A percentile compares a stretch with the other conserved stretches of the same genome.
These are phyloP conservation scores for Sporobolomyces phaffii DNA, from an alignment of 768 basidiomycete genomes.

Conservation along the genomic window DNA sequence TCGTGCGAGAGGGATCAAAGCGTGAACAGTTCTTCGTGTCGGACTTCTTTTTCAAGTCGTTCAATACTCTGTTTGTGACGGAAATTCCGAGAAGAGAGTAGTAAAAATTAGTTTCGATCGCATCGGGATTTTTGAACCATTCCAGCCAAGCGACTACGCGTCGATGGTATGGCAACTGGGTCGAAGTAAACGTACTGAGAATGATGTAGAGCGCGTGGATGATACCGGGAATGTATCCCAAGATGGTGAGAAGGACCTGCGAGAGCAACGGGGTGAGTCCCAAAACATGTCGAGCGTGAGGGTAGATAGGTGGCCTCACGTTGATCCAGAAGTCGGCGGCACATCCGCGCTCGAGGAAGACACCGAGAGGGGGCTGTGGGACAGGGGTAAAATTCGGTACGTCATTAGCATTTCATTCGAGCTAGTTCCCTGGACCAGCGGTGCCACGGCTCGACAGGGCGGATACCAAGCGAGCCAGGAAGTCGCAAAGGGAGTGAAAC, in stretches of 20 bases:
- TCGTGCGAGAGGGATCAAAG: too few relatives aligned
- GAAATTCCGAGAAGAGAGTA: too few relatives aligned
- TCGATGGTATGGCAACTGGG: too few relatives aligned
- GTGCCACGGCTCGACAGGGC: too few relatives aligned
- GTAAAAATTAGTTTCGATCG: not conserved
- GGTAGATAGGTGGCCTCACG: slow-evolving; percentile 11
- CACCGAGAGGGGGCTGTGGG: slow-evolving; percentile 67
- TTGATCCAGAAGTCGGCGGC: slow-evolving; percentile 62
- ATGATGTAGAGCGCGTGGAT: slow-evolving; percentile 20
- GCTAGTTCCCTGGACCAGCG: too few relatives aligned
- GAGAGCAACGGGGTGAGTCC: slow-evolving; percentile 40
- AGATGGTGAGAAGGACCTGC: slow-evolving; percentile 56
- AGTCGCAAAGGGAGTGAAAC: too few relatives aligned
- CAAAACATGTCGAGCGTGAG: not conserved
- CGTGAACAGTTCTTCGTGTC: not conserved
- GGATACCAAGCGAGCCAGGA: too few relatives aligned
- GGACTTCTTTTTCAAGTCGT: not conserved
- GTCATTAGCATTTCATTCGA: not conserved
- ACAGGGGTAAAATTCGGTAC: slow-evolving; percentile 62
- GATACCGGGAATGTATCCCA: slow-evolving; percentile 24
- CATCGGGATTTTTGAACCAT: too few relatives aligned
- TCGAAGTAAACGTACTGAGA: too few relatives aligned
- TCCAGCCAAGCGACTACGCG: too few relatives aligned
- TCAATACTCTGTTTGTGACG: not conserved
- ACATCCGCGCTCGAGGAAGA: slow-evolving; percentile 83